Evolutionary conservation across 2,329 filamentous ascomycete species (phyloP), one percentile per base, ranked within the genome.

Genomic region (Chaetomiaceae sp.): DNA sequence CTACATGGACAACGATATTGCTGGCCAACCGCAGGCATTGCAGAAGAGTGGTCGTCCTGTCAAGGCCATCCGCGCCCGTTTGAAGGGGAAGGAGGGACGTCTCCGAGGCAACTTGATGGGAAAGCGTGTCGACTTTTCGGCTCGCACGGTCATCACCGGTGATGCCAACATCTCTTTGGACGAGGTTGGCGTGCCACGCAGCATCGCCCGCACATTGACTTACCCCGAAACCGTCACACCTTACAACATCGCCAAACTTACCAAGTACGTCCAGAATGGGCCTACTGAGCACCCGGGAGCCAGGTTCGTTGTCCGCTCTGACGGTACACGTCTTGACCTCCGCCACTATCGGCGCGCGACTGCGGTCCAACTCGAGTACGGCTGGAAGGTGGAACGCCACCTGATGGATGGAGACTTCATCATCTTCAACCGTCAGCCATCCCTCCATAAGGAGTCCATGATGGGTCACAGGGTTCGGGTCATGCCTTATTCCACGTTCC

Each of bases 1-100:
- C 1, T 95, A 96, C 71, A 99, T 99, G 95, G 93, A 99, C 71
- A 99, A 99, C 63, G 92, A 99, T 67, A 96, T 97, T 70, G 93
- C 95, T 57, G 91, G 92, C 44, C 85, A 95, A 62, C 93, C 93
- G 3, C 90, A 93, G 62, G 92, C 93, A 3, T 77, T 97, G 65
- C 95, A 99, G 66, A 99, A 99, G 76, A 96, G 90, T 50, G 95
- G 95, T 42, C 85, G 95, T 65, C 91, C 95, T 1, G 87, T 99
- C 60, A 99, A 99, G 74, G 90, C 93, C 14, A 95, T 99, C 59
- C 88, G 95, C 62, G 90, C 90, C 55, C 91, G 93, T 71, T 78
- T 99, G 68, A 99, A 99, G 83, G 95, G 95, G 57, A 99, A 99
- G 73, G 93, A 99, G 67, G 93, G 93, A 61, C 90, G 93, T 77